Conservation (phyloP, 2,329 filamentous ascomycete species). For the Botrytis hyacinthi region DNA sequence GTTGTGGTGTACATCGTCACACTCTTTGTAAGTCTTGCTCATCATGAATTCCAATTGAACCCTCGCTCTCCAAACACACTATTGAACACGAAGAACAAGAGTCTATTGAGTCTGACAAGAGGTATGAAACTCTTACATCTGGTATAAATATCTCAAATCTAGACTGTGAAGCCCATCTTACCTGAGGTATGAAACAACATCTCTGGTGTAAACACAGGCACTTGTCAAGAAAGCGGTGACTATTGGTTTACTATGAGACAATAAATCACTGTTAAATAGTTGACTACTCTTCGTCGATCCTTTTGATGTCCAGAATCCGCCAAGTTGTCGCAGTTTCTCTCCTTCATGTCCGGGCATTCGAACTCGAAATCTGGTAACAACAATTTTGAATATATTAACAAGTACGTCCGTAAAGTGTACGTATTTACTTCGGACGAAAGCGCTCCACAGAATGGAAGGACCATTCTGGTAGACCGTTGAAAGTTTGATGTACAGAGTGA, state of each 20-base stretch:
- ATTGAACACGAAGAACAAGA: neutral
- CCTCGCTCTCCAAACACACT: neutral
- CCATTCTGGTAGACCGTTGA: neutral
- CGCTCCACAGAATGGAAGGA: slow-evolving; percentile 6
- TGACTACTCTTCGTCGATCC: neutral
- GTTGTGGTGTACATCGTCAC: neutral
- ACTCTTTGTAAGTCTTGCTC: neutral
- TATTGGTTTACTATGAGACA: neutral
- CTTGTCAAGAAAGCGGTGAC: neutral
- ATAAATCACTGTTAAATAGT: neutral
- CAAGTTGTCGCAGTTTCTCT: neutral
- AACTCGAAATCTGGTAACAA: neutral
- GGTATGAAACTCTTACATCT: neutral
- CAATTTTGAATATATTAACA: neutral
- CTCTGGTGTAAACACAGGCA: neutral
- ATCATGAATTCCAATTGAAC: neutral
- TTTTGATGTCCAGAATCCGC: neutral
- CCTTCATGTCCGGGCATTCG: neutral
- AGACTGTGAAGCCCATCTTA: neutral
- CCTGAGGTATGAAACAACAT: neutral
- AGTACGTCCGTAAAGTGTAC: neutral
- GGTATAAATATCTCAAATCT: neutral
- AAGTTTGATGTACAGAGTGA: neutral
- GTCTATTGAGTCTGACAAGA: neutral
- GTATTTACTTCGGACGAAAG: neutral